Conservation (phyloP, 805 yeast genomes). For the Groenewaldozyma tartarivorans region DNA sequence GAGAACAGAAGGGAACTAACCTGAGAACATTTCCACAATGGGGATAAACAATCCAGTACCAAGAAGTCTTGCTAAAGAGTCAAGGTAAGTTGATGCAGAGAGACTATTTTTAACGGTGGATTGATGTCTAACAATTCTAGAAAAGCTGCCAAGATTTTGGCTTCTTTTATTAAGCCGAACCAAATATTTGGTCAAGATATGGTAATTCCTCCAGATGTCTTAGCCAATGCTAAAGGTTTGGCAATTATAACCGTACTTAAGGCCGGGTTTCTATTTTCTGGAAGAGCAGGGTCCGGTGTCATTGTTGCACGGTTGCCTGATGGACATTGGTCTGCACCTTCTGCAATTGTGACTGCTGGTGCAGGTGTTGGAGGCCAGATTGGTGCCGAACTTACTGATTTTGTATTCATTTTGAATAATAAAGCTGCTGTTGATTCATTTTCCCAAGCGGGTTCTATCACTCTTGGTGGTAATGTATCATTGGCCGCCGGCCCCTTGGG, state of each 20-base stretch:
- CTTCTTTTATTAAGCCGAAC: conserved; percentile 90
- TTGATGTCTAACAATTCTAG: conserved; percentile 28
- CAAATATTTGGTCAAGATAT: conserved; percentile 80
- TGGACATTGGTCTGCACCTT: conserved; percentile 96
- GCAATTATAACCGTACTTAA: conserved; percentile 90
- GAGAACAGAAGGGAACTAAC: too few species aligned
- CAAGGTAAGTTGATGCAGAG: conserved; percentile 46
- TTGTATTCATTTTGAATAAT: conserved; percentile 83
- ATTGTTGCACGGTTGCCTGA: conserved; percentile 90
- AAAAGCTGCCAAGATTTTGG: conserved; percentile 85
- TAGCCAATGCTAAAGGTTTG: conserved; percentile 84
- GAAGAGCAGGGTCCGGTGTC: conserved; percentile 96
- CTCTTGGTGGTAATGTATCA: conserved; percentile 90
- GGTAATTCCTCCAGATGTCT: conserved; percentile 80
- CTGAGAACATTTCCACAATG: too few species aligned
- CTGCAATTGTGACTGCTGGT: conserved; percentile 92
- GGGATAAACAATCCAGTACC: conserved; percentile 94
- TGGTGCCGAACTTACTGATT: conserved; percentile 94
- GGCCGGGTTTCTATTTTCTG: conserved; percentile 93
- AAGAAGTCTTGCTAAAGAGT: conserved; percentile 75
- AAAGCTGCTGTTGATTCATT: conserved; percentile 85
- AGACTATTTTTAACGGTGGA: neutral
- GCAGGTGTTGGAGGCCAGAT: conserved; percentile 99
- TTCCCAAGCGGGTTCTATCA: conserved; percentile 88
- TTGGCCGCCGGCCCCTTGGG: conserved; percentile 98